phyloP scores from a whole-genome alignment of 805 yeast genomes.

The Zygosaccharomyces bisporus region DNA sequence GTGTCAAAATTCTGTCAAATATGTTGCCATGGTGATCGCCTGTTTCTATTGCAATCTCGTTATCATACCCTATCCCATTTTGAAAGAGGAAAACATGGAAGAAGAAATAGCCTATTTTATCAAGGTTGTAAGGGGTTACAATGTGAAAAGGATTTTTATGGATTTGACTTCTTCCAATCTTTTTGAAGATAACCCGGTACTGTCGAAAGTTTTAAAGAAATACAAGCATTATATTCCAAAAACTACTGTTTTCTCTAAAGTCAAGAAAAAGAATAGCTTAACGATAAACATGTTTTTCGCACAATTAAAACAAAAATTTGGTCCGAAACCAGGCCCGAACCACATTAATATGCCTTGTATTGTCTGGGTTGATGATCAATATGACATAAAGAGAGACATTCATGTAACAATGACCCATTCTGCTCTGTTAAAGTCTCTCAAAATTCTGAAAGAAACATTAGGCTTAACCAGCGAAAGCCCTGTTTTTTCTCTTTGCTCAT shows the following conservation, averaged over 20 bases:
- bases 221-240: slow-evolving; percentile 29
- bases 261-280: slow-evolving; percentile 27
- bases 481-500: slow-evolving; percentile 81
- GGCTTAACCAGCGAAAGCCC: slow-evolving; percentile 70
- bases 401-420: slow-evolving; percentile 47
- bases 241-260: slow-evolving; percentile 32
- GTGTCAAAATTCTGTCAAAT: slow-evolving; percentile 87
- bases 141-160: slow-evolving; percentile 67
- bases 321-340: slow-evolving; percentile 20
- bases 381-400: slow-evolving; percentile 24
- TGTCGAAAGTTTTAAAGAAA: slow-evolving; percentile 27
- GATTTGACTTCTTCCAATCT: slow-evolving; percentile 42
- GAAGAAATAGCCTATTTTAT: slow-evolving; percentile 72
- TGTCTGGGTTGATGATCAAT: slow-evolving; percentile 31
- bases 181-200: slow-evolving; percentile 24
- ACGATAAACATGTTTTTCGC: slow-evolving; percentile 21
- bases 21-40: slow-evolving; percentile 75
- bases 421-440: slow-evolving; percentile 71
- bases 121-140: slow-evolving; percentile 64
- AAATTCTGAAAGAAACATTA: slow-evolving; percentile 87
- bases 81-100: slow-evolving; percentile 59
- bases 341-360: slow-evolving; percentile 36
- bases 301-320: slow-evolving; percentile 19
- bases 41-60: slow-evolving; percentile 70
- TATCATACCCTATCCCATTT: slow-evolving; percentile 68